A percentile compares a stretch with the other conserved stretches of the same genome.
Evolutionary conservation across 257 asterid genomes (phyloP).

Genomic region (Jacaranda mimosifolia): DNA sequence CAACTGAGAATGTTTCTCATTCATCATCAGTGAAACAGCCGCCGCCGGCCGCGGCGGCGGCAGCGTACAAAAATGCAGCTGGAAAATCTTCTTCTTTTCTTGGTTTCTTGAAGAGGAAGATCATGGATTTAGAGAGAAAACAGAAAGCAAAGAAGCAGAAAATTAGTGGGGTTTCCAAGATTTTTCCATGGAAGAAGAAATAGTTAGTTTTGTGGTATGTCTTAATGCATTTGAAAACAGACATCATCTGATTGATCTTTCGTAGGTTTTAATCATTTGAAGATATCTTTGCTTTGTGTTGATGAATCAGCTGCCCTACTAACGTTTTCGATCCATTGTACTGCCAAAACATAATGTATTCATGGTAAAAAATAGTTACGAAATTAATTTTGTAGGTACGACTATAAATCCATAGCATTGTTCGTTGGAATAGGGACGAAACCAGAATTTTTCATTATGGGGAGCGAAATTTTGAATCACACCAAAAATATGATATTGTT

Average conservation of each 20-base stretch:
- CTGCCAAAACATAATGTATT: no score
- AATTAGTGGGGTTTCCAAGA: conserved; percentile 25
- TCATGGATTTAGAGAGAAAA: conserved; percentile 26
- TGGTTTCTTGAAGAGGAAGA: conserved; percentile 37
- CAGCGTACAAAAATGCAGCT: no score
- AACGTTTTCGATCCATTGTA: conserved; percentile 6
- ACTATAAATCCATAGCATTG: no score
- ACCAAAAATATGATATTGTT: no score
- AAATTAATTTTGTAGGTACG: no score
- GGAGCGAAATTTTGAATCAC: no score
- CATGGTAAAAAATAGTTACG: no score
- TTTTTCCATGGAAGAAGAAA: conserved; percentile 36
- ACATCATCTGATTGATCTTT: not conserved
- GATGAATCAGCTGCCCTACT: not conserved
- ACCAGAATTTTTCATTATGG: no score
- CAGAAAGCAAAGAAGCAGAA: conserved; percentile 33
- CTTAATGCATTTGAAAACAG: not conserved
- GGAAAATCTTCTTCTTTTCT: conserved; percentile 31
- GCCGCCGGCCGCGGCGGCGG: conserved; percentile 4
- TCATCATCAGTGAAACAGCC: not conserved
- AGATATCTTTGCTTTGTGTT: not conserved
- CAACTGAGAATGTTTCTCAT: no score
- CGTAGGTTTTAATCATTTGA: not conserved
- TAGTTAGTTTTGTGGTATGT: not conserved
- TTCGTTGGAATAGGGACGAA: no score